phyloP scores from a whole-genome alignment of 352 stramenopile species.

The Phytopythium litorale region DNA sequence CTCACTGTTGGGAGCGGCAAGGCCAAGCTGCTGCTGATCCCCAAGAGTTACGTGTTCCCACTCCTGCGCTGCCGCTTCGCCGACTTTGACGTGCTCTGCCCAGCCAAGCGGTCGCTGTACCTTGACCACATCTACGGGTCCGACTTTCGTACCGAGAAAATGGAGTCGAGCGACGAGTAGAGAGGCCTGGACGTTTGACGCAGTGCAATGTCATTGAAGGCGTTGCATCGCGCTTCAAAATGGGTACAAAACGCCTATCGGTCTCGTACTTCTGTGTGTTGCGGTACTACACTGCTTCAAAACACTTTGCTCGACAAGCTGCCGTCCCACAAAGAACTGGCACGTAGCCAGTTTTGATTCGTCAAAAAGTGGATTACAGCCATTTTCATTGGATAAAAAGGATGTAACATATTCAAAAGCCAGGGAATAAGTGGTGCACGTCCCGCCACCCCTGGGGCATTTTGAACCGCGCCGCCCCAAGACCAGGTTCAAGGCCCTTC shows the following conservation, averaged over 20 bases:
- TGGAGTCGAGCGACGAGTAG: neutral
- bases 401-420: neutral
- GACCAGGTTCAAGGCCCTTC: neutral
- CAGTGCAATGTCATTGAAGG: neutral
- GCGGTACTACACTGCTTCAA: neutral
- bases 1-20: constrained; percentile 19
- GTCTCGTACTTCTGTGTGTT: neutral
- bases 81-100: constrained; percentile 46
- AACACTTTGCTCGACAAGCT: neutral
- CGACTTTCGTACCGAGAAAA: constrained; percentile 26
- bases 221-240: neutral
- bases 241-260: neutral
- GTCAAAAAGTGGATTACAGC: neutral
- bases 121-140: constrained; percentile 53
- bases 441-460: neutral
- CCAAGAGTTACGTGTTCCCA: constrained; percentile 42
- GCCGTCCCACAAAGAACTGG: constrained; percentile 9
- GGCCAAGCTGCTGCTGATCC: constrained; percentile 31
- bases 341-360: neutral
- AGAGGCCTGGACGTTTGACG: neutral
- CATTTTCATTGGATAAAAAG: neutral
- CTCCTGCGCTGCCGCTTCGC: constrained; percentile 41
- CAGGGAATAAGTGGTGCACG: constrained; percentile 8
- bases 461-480: neutral
- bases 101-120: constrained; percentile 39